Percentiles rank a stretch among this genome's conserved stretches.
Evolutionary conservation across 2,329 filamentous ascomycete species (phyloP).

Genomic region (Xylaria multiplex): DNA sequence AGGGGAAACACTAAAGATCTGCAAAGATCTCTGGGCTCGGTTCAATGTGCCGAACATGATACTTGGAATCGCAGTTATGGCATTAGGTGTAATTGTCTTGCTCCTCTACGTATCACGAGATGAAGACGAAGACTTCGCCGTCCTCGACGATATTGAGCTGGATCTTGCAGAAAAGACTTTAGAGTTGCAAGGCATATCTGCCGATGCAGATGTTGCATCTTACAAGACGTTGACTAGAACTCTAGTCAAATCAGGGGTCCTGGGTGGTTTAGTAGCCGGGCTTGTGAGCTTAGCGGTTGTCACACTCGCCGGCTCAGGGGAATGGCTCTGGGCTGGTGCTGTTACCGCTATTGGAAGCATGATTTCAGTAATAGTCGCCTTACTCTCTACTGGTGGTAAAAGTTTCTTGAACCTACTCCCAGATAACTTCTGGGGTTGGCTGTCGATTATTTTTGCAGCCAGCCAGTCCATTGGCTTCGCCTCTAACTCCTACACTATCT

Average conservation of each 20-base stretch:
- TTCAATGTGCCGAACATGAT: constrained; percentile 91
- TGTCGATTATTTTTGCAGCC: constrained; percentile 82
- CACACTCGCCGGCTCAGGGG: constrained; percentile 50
- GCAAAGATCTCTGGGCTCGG: constrained; percentile 87
- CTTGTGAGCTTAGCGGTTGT: constrained; percentile 48
- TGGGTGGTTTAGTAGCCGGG: constrained; percentile 51
- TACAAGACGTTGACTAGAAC: constrained; percentile 54
- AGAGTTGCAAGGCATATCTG: constrained; percentile 57
- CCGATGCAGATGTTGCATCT: constrained; percentile 45
- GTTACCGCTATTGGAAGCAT: constrained; percentile 59
- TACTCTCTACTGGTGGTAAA: constrained; percentile 56
- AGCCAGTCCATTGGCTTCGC: constrained; percentile 93
- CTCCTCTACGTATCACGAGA: constrained; percentile 75
- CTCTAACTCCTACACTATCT: constrained; percentile 98
- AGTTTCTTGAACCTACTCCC: constrained; percentile 68
- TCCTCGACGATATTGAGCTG: constrained; percentile 66
- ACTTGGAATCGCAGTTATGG: constrained; percentile 77
- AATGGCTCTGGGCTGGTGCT: constrained; percentile 55
- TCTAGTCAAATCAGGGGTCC: constrained; percentile 52
- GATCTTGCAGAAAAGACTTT: constrained; percentile 68
- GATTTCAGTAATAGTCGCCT: constrained; percentile 53
- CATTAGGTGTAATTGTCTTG: constrained; percentile 73
- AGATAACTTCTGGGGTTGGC: constrained; percentile 86
- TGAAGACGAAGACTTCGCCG: constrained; percentile 63
- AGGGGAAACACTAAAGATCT: constrained; percentile 78